These are phyloP conservation scores for Suillus fuscotomentosus DNA, from an alignment of 768 basidiomycete genomes.

Conservation along the genomic window DNA sequence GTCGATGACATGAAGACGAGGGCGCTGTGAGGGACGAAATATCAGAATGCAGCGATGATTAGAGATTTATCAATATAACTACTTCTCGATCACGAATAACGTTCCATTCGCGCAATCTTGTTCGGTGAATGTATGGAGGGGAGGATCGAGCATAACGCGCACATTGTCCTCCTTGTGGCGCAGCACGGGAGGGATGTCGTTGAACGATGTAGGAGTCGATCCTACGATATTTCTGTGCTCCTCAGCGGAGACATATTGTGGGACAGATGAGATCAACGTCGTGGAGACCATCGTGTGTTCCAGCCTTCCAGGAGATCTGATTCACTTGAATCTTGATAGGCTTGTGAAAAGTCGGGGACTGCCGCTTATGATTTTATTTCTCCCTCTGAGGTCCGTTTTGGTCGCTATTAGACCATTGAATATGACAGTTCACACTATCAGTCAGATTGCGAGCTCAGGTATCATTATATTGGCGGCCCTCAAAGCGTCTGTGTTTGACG, in stretches of 20 bases:
- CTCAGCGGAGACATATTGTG: background rate
- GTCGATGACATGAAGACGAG: constrained; percentile 74
- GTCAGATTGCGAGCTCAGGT: too few species aligned
- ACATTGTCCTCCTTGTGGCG: constrained; percentile 74
- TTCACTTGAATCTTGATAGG: background rate
- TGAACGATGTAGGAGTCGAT: constrained; percentile 85
- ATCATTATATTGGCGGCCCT: too few species aligned
- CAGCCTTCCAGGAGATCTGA: background rate
- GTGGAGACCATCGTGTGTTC: background rate
- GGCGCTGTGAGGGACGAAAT: constrained; percentile 41
- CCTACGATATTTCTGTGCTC: constrained; percentile 34
- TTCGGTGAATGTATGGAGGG: constrained; percentile 55
- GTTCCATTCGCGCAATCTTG: constrained; percentile 59
- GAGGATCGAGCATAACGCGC: constrained; percentile 66
- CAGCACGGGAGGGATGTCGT: constrained; percentile 80
- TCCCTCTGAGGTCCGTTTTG: background rate
- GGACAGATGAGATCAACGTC: background rate
- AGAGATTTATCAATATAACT: constrained; percentile 13
- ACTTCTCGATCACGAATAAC: constrained; percentile 89
- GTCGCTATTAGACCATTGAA: background rate
- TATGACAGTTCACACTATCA: too few species aligned
- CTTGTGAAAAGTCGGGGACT: background rate
- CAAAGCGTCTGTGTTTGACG: constrained; percentile 23
- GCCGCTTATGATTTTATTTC: background rate
- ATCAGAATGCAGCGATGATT: constrained; percentile 3